Percentiles rank a stretch among this genome's conserved stretches.
Conservation (phyloP, 1,139 yeast genomes). For the Pichia sp. region DNA sequence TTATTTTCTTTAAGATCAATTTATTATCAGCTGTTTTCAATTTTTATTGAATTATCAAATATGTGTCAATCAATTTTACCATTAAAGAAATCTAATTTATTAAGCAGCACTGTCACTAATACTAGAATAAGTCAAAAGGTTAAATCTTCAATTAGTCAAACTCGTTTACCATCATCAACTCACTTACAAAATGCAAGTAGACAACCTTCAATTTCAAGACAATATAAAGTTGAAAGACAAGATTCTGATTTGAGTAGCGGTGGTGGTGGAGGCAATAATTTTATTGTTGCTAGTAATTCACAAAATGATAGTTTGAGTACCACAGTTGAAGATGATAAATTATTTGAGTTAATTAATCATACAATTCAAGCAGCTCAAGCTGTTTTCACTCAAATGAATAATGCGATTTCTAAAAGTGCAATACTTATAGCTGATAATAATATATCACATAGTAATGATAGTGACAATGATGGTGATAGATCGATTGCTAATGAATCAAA, state of each 20-base stretch:
- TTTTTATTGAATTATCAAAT: conserved; percentile 69
- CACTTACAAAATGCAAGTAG: conserved; percentile 1
- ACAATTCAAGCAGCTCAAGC: conserved; percentile 76
- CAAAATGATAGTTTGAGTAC: conserved; percentile 3
- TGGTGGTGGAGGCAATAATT: neutral
- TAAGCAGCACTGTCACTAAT: neutral
- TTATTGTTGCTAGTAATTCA: neutral
- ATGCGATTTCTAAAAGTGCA: conserved; percentile 70
- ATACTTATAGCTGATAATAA: conserved; percentile 39
- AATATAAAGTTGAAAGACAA: conserved; percentile 28
- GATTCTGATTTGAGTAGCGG: conserved; percentile 23
- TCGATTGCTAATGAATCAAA: neutral
- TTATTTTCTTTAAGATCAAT: conserved; percentile 49
- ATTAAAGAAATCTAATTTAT: conserved; percentile 2
- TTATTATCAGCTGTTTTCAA: conserved; percentile 63
- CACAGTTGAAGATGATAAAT: conserved; percentile 63
- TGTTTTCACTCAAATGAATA: conserved; percentile 72
- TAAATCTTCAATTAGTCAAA: conserved; percentile 6
- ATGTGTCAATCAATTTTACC: conserved; percentile 57
- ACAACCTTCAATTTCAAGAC: conserved; percentile 18
- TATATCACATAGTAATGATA: neutral
- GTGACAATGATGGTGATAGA: conserved; percentile 1
- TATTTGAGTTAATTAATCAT: conserved; percentile 64
- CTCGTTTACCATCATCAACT: conserved; percentile 5
- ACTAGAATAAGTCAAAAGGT: neutral